phyloP scores from a whole-genome alignment of 805 yeast species.

The Wickerhamomyces sydowiorum region DNA sequence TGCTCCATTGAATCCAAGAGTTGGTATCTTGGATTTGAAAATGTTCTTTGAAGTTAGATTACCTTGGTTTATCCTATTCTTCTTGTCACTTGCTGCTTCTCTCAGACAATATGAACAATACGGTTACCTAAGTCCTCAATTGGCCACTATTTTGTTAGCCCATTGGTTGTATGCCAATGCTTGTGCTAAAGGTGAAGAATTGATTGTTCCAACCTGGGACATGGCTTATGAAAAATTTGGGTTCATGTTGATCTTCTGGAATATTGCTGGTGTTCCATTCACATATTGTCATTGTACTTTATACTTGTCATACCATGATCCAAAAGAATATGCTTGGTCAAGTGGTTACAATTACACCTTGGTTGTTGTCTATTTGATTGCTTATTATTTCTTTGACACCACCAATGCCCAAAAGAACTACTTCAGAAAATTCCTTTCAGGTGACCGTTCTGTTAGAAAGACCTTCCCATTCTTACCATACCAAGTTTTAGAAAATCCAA shows the following conservation, averaged over 20 bases:
- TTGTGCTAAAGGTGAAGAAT: conserved; percentile 95
- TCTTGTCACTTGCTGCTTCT: conserved; percentile 67
- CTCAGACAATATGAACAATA: conserved; percentile 76
- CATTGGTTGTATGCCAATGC: conserved; percentile 96
- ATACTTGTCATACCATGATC: conserved; percentile 77
- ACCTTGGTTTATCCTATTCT: conserved; percentile 91
- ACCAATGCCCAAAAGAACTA: conserved; percentile 93
- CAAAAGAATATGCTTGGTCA: conserved; percentile 76
- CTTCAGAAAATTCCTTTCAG: conserved; percentile 79
- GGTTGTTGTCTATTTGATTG: conserved; percentile 50
- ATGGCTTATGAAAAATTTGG: conserved; percentile 99
- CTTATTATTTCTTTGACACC: conserved; percentile 93
- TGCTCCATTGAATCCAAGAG: conserved; percentile 92
- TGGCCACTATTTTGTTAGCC: conserved; percentile 66
- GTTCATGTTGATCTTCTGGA: conserved; percentile 98
- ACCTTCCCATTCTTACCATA: conserved; percentile 92
- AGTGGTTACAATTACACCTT: conserved; percentile 50
- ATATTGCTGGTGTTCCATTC: conserved; percentile 98
- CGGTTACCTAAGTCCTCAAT: conserved; percentile 77
- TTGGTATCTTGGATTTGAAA: conserved; percentile 88
- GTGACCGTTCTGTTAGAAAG: conserved; percentile 70
- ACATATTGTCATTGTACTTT: conserved; percentile 94
- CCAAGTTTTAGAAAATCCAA: conserved; percentile 77
- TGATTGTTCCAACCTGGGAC: conserved; percentile 98
- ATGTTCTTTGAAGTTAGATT: conserved; percentile 97